Conservation (phyloP, 352 stramenopile genomes). For the Nothophytophthora sp. region DNA sequence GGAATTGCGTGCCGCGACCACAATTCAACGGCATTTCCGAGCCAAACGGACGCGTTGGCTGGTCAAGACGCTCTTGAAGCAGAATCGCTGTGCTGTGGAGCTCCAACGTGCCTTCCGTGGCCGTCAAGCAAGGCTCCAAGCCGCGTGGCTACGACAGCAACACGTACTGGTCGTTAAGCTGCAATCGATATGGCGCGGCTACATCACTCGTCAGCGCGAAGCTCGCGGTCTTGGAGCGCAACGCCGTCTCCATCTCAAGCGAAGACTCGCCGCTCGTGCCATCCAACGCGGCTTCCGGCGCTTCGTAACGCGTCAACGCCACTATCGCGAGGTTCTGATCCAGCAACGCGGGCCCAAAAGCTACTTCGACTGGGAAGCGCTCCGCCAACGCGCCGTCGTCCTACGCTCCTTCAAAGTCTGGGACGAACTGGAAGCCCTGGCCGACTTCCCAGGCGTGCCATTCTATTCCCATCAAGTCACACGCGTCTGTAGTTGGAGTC, state of each 20-base stretch:
- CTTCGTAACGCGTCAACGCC: constrained; percentile 32
- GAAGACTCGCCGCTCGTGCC: constrained; percentile 26
- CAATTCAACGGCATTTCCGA: constrained; percentile 73
- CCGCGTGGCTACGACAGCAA: constrained; percentile 30
- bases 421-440: constrained; percentile 62
- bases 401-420: constrained; percentile 64
- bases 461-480: constrained; percentile 84
- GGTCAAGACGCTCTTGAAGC: constrained; percentile 46
- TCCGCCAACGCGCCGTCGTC: constrained; percentile 26
- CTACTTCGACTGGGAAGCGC: constrained; percentile 68
- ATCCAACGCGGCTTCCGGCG: constrained; percentile 71
- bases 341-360: constrained; percentile 42
- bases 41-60: constrained; percentile 40
- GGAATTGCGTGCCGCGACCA: constrained; percentile 46
- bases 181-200: constrained; percentile 52
- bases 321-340: constrained; percentile 49
- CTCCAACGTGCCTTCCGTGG: constrained; percentile 73
- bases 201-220: constrained; percentile 38
- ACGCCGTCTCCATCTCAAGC: constrained; percentile 21
- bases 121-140: constrained; percentile 43
- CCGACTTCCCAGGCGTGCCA: constrained; percentile 45
- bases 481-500: constrained; percentile 61
- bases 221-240: constrained; percentile 12
- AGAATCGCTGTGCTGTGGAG: constrained; percentile 60
- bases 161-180: constrained; percentile 46